Evolutionary conservation across 2,329 filamentous ascomycete species (phyloP).

Genomic region (Neopestalotiopsis rosae): DNA sequence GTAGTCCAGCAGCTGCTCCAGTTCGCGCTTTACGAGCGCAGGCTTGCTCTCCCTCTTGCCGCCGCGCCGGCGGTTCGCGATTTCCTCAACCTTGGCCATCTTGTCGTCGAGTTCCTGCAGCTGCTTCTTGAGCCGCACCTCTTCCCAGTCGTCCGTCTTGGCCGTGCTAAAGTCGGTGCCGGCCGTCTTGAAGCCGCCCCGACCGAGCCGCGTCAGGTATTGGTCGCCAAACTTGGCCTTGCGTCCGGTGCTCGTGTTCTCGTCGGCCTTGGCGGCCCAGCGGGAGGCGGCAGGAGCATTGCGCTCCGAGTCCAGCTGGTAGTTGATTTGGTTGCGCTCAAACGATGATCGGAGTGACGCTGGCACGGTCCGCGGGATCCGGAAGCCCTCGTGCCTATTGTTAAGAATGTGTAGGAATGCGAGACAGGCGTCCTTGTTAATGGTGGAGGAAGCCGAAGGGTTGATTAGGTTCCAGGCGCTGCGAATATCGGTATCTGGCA

Average conservation of each 20-base stretch:
- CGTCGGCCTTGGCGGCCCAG: constrained; percentile 81
- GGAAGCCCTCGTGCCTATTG: constrained; percentile 91
- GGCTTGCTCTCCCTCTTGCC: constrained; percentile 80
- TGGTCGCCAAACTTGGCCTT: constrained; percentile 98
- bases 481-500: constrained; percentile 79
- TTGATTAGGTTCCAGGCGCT: constrained; percentile 98
- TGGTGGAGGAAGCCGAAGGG: constrained; percentile 78
- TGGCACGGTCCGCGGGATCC: constrained; percentile 90
- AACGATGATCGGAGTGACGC: constrained; percentile 90
- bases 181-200: constrained; percentile 77
- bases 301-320: constrained; percentile 81
- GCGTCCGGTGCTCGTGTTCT: constrained; percentile 81
- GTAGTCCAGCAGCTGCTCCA: constrained; percentile 93
- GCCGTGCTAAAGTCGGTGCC: constrained; percentile 90
- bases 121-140: constrained; percentile 92
- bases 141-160: constrained; percentile 95
- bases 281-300: constrained; percentile 68
- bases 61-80: constrained; percentile 67
- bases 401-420: constrained; percentile 97
- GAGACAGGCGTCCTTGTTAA: constrained; percentile 93
- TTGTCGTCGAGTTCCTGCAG: constrained; percentile 88
- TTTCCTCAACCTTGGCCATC: constrained; percentile 80
- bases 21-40: constrained; percentile 89
- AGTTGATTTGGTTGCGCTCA: constrained; percentile 95
- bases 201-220: constrained; percentile 89